These are phyloP conservation scores for Ustilago sp. DNA, from an alignment of 1,284 basidiomycete species.

Conservation along the genomic window DNA sequence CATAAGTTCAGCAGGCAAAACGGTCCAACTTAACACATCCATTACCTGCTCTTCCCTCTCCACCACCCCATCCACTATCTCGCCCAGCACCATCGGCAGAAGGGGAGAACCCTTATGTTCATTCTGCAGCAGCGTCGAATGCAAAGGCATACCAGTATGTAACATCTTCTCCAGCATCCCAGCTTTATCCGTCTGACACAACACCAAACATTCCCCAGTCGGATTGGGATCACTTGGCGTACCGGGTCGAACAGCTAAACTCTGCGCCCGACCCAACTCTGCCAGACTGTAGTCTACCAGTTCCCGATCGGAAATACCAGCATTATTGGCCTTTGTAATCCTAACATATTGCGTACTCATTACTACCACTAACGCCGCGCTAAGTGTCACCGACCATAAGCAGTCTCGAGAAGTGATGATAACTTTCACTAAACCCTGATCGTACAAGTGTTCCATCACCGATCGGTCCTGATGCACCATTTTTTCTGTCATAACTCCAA, in stretches of 20 bases:
- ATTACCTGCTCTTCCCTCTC: constrained; percentile 71
- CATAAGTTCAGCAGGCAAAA: constrained; percentile 78
- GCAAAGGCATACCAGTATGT: constrained; percentile 86
- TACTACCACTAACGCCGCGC: constrained; percentile 83
- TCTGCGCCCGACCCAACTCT: constrained; percentile 91
- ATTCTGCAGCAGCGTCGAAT: constrained; percentile 80
- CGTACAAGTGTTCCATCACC: constrained; percentile 84
- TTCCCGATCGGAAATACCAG: constrained; percentile 74
- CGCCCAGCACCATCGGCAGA: constrained; percentile 44
- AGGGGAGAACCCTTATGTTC: constrained; percentile 34
- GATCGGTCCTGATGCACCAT: constrained; percentile 79
- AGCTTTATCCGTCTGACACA: constrained; percentile 88
- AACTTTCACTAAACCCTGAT: constrained; percentile 82
- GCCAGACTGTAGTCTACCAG: constrained; percentile 82
- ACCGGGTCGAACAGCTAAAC: constrained; percentile 79
- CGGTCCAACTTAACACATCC: constrained; percentile 85
- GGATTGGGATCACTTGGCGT: constrained; percentile 52
- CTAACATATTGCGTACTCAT: constrained; percentile 91
- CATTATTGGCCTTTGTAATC: constrained; percentile 54
- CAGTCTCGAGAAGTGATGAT: constrained; percentile 84
- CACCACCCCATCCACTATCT: constrained; percentile 35
- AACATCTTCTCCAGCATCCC: constrained; percentile 82
- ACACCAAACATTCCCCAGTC: constrained; percentile 75
- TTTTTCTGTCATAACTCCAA: constrained; percentile 87
- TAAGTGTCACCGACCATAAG: constrained; percentile 86